A percentile compares a stretch with the other conserved stretches of the same genome.
phyloP scores from a whole-genome alignment of 805 yeast species.

The Zygosaccharomyces lentus region DNA sequence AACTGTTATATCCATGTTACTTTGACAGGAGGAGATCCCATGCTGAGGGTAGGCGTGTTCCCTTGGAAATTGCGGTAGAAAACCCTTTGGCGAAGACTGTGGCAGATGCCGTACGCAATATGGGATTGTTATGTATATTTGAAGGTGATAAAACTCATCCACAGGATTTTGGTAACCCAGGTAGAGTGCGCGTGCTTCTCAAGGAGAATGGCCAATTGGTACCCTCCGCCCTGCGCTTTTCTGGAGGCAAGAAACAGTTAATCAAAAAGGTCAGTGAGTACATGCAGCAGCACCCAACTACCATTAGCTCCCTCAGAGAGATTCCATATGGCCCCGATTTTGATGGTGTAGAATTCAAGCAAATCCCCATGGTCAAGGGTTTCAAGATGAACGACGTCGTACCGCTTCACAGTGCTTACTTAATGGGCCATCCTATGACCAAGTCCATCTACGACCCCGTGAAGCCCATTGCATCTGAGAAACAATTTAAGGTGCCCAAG shows the following conservation, averaged over 20 bases:
- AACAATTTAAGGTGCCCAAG: constrained; percentile 31
- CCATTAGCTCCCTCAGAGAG: constrained; percentile 55
- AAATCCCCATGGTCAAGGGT: constrained; percentile 77
- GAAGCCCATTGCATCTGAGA: constrained; percentile 42
- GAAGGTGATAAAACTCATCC: constrained; percentile 90
- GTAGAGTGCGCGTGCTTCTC: constrained; percentile 78
- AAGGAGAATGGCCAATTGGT: constrained; percentile 48
- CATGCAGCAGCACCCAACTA: constrained; percentile 64
- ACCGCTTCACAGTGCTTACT: constrained; percentile 78
- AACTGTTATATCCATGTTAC: constrained; percentile 84
- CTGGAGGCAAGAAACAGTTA: constrained; percentile 59
- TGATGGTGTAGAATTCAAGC: constrained; percentile 49
- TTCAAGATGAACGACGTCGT: constrained; percentile 81
- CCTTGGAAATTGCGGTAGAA: constrained; percentile 60
- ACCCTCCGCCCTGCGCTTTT: constrained; percentile 18
- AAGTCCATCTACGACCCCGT: constrained; percentile 57
- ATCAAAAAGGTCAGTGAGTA: constrained; percentile 57
- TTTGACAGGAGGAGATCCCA: constrained; percentile 76
- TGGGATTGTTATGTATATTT: constrained; percentile 41
- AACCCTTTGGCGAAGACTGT: constrained; percentile 86
- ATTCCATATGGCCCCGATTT: constrained; percentile 65
- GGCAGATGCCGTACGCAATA: constrained; percentile 57
- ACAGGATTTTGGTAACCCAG: constrained; percentile 96
- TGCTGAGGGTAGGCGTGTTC: constrained; percentile 79
- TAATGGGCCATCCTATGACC: constrained; percentile 81